Base-by-base conservation (phyloP, 805 yeast species). In the Yarrowia divulgata region DNA sequence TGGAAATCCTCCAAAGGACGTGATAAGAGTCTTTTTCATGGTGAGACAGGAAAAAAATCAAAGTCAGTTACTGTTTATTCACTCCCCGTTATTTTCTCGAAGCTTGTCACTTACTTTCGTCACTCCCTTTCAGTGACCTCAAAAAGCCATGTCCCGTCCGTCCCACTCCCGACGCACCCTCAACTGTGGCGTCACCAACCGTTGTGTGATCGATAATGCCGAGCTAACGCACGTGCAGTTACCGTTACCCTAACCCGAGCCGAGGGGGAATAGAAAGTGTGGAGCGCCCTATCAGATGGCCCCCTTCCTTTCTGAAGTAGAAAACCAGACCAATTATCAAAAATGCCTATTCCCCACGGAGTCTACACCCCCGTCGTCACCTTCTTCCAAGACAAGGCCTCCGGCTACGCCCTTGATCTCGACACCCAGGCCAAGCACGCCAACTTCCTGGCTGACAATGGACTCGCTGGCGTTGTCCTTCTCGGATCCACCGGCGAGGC, bases 401-500 rank as follows among this genome's bases (percentile, higher is more conserved):
- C 71, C 16, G 70, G 73, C 32, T 70, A 70, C 45, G 76, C 83
- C 3, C 77, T 84, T 45, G 87, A 85, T 73, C 74, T 75, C 52
- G 85, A 80, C 5, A 74, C 87, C 35, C 85, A 83, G 73, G 75
- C 81, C 62, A 75, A 78, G 57, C 87, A 84, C 72, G 81, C 85
- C 43, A 78, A 79, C 57, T 79, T 73, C 74, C 77, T 85, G 57
- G 75, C 80, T 50, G 73, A 78, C 29, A 78, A 77, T 70, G 87
- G 88, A 10, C 81, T 85, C 69, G 72, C 75, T 55, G 88, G 88
- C 32, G 75, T 82, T 3, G 85, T 84, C 14, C 73, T 84, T 8
- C 78, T 84, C 74, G 88, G 88, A 7, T 83, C 87, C 43, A 85
- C 87, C 16, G 88, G 88, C 46, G 88, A 85, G 74, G 82, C 83